Base-by-base conservation (phyloP, 2,329 filamentous ascomycete species). In the Pseudogymnoascus sp. region DNA sequence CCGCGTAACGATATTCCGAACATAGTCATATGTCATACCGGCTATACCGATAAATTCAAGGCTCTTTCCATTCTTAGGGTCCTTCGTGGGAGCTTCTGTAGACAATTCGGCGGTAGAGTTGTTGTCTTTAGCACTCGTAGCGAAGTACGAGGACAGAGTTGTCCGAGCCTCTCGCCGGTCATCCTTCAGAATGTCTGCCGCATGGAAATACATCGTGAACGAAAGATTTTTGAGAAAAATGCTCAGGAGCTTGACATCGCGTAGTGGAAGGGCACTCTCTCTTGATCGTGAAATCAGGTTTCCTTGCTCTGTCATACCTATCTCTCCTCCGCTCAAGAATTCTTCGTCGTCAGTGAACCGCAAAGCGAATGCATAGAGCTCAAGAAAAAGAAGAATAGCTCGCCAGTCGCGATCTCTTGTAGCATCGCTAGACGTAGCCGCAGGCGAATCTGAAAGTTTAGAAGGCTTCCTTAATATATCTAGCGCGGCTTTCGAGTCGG, bases 331-430 rank as follows among this genome's bases (percentile, higher is more conserved):
- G 63, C 85, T 84, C 66, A 96, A 89, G 72, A 99, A 99, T 70
- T 99, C 95, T 68, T 98, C 93, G 67, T 99, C 95, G 69, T 99
- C 95, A 73, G 93, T 96, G 35, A 98, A 85, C 69, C 95, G 89
- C 11, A 98, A 79, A 2, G 97, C 86, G 72, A 98, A 98, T 2
- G 89, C 91, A 73, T 97, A 99, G 0, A 99, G 82, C 70, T 99
- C 95, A 5, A 99, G 81, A 72, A 99, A 98, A 0, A 99, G 82
- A 0, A 98, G 79, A 43, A 96, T 85, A 1, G 95, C 87, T 16
- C 89, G 87, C 95, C 95, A 99, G 72, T 98, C 91, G 68, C 69
- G 66, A 62, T 73, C 71, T 63, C 67, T 69, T 8, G 40, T 43
- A 61, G 43, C 41, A 61, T 70, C 66, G 28, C 56, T 56, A 14